A percentile compares a stretch with the other conserved stretches of the same genome.
Conservation (phyloP, 2,329 filamentous ascomycete species). For the Verticillium isaacii region DNA sequence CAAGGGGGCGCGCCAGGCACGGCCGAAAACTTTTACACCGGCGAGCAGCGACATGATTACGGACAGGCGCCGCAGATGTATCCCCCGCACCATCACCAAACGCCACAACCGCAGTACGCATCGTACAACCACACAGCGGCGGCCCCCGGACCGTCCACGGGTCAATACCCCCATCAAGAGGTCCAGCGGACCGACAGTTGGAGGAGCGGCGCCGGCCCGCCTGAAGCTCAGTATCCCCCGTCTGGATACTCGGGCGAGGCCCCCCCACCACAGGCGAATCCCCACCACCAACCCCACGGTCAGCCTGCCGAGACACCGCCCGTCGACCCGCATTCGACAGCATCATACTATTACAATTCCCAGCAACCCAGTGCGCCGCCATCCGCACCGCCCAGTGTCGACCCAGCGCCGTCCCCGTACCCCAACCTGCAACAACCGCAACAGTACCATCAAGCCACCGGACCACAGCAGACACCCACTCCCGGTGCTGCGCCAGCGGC, state of each 20-base stretch:
- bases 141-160: conserved; percentile 30
- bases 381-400: conserved; percentile 28
- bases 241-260: conserved; percentile 26
- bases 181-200: conserved; percentile 47
- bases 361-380: conserved; percentile 25
- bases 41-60: conserved; percentile 49
- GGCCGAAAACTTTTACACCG: conserved; percentile 79
- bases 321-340: conserved; percentile 41
- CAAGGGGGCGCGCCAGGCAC: conserved; percentile 45
- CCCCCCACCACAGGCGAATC: conserved; percentile 19
- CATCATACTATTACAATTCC: conserved; percentile 54
- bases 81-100: conserved; percentile 29
- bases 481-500: conserved; percentile 28
- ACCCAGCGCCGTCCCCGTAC: conserved; percentile 45
- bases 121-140: conserved; percentile 38
- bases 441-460: conserved; percentile 38
- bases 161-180: conserved; percentile 40
- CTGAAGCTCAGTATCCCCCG: conserved; percentile 28
- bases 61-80: conserved; percentile 47
- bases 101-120: conserved; percentile 37
- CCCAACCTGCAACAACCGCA: conserved; percentile 43
- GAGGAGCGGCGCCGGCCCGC: conserved; percentile 27
- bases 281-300: conserved; percentile 18
- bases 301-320: conserved; percentile 17
- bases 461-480: conserved; percentile 24